Evolutionary conservation across 306 rosid genomes (phyloP).

Genomic region (Cicer judaicum): DNA sequence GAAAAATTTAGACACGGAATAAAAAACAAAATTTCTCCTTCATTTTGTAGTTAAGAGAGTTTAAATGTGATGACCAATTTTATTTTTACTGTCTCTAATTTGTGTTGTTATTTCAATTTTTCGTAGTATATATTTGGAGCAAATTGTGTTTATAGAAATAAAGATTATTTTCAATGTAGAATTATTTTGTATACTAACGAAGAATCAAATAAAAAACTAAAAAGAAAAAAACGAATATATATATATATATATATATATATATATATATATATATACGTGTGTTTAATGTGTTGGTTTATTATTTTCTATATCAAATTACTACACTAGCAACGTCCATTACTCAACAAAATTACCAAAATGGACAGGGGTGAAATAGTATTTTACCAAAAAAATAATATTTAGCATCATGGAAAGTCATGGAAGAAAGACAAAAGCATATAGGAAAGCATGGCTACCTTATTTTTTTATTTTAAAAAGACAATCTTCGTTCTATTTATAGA

Average conservation of each 20-base stretch:
- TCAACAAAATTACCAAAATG: not conserved
- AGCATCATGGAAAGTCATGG: conserved; percentile 18
- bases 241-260: no score
- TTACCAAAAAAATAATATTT: not conserved
- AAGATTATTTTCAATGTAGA: no score
- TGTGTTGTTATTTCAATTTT: not conserved
- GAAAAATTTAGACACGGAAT: no score
- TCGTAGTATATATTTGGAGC: not conserved
- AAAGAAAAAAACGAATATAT: no score
- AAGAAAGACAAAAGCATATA: conserved; percentile 48
- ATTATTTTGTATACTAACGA: no score
- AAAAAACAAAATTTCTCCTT: no score
- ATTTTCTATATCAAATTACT: conserved; percentile 32
- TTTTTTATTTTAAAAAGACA: conserved; percentile 46
- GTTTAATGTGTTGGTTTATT: no score
- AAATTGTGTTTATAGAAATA: not conserved
- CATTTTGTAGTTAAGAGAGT: no score
- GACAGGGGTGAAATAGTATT: conserved; percentile 30
- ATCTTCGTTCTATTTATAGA: conserved; percentile 59
- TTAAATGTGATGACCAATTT: no score
- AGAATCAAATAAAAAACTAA: not conserved
- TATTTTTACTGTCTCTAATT: no score
- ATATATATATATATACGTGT: no score
- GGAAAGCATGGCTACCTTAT: conserved; percentile 36
- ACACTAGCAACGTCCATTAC: conserved; percentile 7